Percentiles rank a stretch among this genome's conserved stretches.
These are phyloP conservation scores for Ophiocordyceps polyrhachis-furcata DNA, from an alignment of 2,329 filamentous ascomycete species.

Conservation along the genomic window DNA sequence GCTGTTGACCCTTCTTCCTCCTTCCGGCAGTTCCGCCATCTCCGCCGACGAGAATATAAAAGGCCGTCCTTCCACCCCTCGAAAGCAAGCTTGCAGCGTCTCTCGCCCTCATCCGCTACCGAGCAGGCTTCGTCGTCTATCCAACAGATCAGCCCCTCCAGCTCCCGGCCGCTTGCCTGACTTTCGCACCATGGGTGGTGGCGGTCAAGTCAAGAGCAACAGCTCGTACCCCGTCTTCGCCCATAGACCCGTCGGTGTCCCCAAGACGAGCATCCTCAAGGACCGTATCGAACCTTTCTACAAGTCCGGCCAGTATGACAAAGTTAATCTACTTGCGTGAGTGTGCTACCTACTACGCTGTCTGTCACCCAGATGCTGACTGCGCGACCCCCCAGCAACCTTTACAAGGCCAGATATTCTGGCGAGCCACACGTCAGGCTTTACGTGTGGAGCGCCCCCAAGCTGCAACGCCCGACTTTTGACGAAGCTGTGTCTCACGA, in stretches of 20 bases:
- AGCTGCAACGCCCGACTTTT: constrained; percentile 66
- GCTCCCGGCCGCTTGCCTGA: constrained; percentile 12
- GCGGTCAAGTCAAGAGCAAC: constrained; percentile 22
- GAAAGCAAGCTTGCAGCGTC: constrained; percentile 3
- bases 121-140: constrained; percentile 12
- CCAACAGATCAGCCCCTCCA: constrained; percentile 19
- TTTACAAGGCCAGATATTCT: constrained; percentile 25
- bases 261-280: constrained; percentile 71
- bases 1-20: constrained; percentile 7
- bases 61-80: constrained; percentile 6
- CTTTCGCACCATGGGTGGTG: constrained; percentile 30
- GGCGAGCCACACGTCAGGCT: constrained; percentile 67
- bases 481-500: constrained; percentile 58
- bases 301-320: constrained; percentile 56
- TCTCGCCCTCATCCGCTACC: constrained; percentile 5
- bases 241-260: constrained; percentile 46
- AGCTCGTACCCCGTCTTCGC: constrained; percentile 34
- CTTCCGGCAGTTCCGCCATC: constrained; percentile 6
- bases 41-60: constrained; percentile 7
- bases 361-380: not conserved
- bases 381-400: constrained; percentile 12
- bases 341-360: constrained; percentile 9
- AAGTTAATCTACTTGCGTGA: constrained; percentile 54
- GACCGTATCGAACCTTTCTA: constrained; percentile 72
- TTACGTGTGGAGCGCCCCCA: constrained; percentile 67